Conservation (phyloP, 257 asterid species). For the Voacanga thouarsii region DNA sequence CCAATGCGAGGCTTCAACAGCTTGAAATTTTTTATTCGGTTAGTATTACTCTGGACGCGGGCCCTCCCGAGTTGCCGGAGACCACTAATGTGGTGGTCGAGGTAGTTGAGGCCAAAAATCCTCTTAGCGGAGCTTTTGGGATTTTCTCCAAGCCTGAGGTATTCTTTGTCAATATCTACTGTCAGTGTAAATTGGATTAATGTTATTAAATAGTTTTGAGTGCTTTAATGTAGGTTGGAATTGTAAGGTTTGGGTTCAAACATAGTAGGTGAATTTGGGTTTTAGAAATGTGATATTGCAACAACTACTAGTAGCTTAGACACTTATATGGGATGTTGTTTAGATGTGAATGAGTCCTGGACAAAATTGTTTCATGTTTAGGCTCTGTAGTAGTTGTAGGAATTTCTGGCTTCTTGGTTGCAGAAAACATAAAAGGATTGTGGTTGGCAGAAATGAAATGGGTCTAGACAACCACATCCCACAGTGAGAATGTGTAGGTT, state of each 20-base stretch:
- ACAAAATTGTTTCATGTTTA: neutral
- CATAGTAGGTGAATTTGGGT: neutral
- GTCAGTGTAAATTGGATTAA: neutral
- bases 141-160: conserved; percentile 84
- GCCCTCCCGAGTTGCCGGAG: conserved; percentile 92
- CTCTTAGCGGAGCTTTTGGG: conserved; percentile 69
- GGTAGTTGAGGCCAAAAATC: conserved; percentile 58
- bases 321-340: neutral
- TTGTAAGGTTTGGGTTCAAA: neutral
- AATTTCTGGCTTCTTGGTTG: neutral
- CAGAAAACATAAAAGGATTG: neutral
- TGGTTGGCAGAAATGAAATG: neutral
- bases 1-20: conserved; percentile 53
- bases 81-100: conserved; percentile 78
- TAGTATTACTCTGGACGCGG: conserved; percentile 68
- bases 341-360: neutral
- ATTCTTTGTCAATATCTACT: neutral
- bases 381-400: neutral
- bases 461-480: neutral
- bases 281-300: neutral
- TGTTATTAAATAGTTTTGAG: neutral
- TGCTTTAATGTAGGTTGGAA: neutral
- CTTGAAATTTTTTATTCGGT: conserved; percentile 80
- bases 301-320: neutral
- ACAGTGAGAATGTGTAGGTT: neutral